These are phyloP conservation scores for Arthrobotrys sinensis DNA, from an alignment of 2,329 filamentous ascomycete genomes.

Conservation along the genomic window DNA sequence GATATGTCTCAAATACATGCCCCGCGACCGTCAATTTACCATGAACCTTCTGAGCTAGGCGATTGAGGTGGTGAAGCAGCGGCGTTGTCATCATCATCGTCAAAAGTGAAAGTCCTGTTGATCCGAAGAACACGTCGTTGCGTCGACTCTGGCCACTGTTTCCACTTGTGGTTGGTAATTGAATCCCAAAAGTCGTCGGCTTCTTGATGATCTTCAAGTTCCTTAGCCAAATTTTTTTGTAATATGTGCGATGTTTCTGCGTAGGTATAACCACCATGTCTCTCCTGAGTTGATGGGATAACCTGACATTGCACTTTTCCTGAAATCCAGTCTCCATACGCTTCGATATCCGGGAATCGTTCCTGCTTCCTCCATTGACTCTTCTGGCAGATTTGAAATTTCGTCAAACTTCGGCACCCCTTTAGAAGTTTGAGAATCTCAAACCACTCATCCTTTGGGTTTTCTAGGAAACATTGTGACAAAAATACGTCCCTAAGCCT, in stretches of 20 bases:
- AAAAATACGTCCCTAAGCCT: constrained; percentile 23
- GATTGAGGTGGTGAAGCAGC: constrained; percentile 28
- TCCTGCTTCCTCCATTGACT: constrained; percentile 44
- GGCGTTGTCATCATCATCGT: constrained; percentile 28
- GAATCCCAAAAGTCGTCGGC: constrained; percentile 46
- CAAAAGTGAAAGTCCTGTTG: constrained; percentile 40
- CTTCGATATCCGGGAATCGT: constrained; percentile 39
- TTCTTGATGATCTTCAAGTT: constrained; percentile 23
- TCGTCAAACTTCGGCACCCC: constrained; percentile 8
- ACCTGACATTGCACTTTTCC: constrained; percentile 20
- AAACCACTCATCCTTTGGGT: constrained; percentile 42
- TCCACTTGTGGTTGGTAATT: constrained; percentile 36
- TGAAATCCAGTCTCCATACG: constrained; percentile 15
- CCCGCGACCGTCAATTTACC: constrained; percentile 1
- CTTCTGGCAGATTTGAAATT: constrained; percentile 26
- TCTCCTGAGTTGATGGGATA: constrained; percentile 23
- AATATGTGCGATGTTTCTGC: constrained; percentile 7
- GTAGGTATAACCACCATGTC: constrained; percentile 20
- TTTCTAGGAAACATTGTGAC: constrained; percentile 42
- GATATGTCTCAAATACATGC: not conserved
- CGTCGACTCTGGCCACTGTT: constrained; percentile 38
- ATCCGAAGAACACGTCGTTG: constrained; percentile 32
- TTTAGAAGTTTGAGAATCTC: constrained; percentile 30
- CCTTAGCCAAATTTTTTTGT: constrained; percentile 27
- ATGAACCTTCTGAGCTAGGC: constrained; percentile 21